These are phyloP conservation scores for Nothophytophthora sp. DNA, from an alignment of 352 stramenopile species.

Conservation along the genomic window DNA sequence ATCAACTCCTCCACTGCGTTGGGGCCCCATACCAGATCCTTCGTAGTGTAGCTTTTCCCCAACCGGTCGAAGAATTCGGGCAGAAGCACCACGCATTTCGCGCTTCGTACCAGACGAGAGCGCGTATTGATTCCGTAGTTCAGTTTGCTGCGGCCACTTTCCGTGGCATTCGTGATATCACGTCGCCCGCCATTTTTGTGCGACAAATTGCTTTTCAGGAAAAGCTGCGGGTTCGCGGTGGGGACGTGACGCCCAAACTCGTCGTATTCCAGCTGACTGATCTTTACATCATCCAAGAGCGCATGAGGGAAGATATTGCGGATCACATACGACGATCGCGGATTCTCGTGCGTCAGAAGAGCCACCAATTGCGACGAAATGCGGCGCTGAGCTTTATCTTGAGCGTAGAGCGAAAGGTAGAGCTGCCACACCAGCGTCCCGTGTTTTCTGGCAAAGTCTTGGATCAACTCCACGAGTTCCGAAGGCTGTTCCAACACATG, in stretches of 20 bases:
- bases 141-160: conserved; percentile 71
- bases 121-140: conserved; percentile 78
- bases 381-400: conserved; percentile 83
- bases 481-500: conserved; percentile 87
- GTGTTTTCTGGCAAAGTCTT: conserved; percentile 87
- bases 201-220: conserved; percentile 38
- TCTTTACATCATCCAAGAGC: conserved; percentile 76
- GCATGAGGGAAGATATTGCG: conserved; percentile 85
- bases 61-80: conserved; percentile 88
- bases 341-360: conserved; percentile 84
- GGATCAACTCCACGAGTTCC: conserved; percentile 85
- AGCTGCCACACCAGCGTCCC: conserved; percentile 83
- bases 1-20: conserved; percentile 78
- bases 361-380: conserved; percentile 88
- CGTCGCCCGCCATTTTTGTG: conserved; percentile 49
- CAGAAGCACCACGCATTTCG: conserved; percentile 82
- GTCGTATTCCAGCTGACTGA: conserved; percentile 78
- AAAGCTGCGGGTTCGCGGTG: conserved; percentile 47
- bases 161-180: conserved; percentile 67
- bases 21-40: conserved; percentile 82
- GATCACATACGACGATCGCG: conserved; percentile 80
- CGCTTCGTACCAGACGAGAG: conserved; percentile 64
- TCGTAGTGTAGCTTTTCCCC: conserved; percentile 71
- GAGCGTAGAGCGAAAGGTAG: conserved; percentile 77
- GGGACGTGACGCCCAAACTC: conserved; percentile 80